Evolutionary conservation across 768 basidiomycete species (phyloP), one percentile per base, ranked within the genome.

Genomic region (Russula ochroleuca): DNA sequence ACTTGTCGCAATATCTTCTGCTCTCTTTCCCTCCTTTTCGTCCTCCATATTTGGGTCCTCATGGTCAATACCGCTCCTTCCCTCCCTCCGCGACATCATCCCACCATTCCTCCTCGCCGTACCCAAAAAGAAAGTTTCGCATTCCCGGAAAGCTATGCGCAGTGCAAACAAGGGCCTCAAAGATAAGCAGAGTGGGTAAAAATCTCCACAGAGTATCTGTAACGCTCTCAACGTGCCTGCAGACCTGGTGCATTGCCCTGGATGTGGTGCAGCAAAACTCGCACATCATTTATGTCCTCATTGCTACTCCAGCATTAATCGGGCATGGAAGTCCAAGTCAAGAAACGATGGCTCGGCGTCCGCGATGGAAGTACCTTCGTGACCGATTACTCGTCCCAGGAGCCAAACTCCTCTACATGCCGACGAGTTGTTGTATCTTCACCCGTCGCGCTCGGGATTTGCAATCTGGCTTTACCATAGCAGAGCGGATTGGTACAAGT

Each of bases 61-160:
- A 38, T 73, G 78, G 68, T 71, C 73, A 25, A 66, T 79, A 54
- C 81, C 79, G 13, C 66, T 76, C 5, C 70, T 83, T 41, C 77
- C 78, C 41, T 78, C 80, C 3, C 74, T 87, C 23, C 75, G 80
- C 45, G 91, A 95, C 66, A 83, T 97, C 49, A 81, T 98, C 65
- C 95, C 95, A 14, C 82, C 94, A 0, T 85, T 95, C 73, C 78
- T 98, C 21, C 83, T 94, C 48, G 94, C 94, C 28, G 96, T 96
- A 2, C 96, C 96, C 28, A 98, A 98, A 77, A 89, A 88, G 73
- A 95, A 95, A 76, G 82, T 86, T 13, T 94, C 94, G 0, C 94
- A 98, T 76, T 94, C 92, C 23, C 81, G 91, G 57, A 98, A 98
- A 75, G 83, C 88, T n/a, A 96, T 96, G 94, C 82, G 95, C 47